Conservation (phyloP, 2,329 filamentous ascomycete species). For the Pyricularia grisea region DNA sequence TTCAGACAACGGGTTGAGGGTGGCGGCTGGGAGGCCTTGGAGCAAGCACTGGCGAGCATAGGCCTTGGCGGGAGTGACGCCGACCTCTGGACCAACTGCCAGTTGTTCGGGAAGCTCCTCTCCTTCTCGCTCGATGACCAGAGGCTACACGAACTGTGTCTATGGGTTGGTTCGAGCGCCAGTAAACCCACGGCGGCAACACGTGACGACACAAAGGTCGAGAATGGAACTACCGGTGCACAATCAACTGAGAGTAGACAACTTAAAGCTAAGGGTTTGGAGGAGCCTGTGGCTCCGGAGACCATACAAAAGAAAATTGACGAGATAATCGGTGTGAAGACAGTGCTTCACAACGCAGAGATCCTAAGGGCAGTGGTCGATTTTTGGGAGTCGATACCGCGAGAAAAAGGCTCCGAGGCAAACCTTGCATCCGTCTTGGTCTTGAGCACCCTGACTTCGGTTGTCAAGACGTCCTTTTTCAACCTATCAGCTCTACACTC, state of each 20-base stretch:
- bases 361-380: constrained; percentile 53
- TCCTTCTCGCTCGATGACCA: constrained; percentile 75
- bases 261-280: neutral
- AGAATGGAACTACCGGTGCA: neutral
- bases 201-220: neutral
- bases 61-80: constrained; percentile 55
- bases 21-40: constrained; percentile 69
- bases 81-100: constrained; percentile 58
- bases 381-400: constrained; percentile 54
- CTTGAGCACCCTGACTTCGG: constrained; percentile 50
- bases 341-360: constrained; percentile 49
- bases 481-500: constrained; percentile 65
- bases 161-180: constrained; percentile 27
- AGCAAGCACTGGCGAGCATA: constrained; percentile 61
- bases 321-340: constrained; percentile 39
- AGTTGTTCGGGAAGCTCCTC: constrained; percentile 75
- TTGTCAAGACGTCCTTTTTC: constrained; percentile 52
- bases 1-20: constrained; percentile 69
- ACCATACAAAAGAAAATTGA: constrained; percentile 28
- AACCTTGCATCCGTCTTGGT: constrained; percentile 52
- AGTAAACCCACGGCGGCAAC: neutral
- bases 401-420: constrained; percentile 22
- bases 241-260: neutral
- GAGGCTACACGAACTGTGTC: constrained; percentile 60
- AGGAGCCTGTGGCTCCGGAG: neutral